Conservation (phyloP, 495 filamentous ascomycete species). For the Aspergillus diversus region DNA sequence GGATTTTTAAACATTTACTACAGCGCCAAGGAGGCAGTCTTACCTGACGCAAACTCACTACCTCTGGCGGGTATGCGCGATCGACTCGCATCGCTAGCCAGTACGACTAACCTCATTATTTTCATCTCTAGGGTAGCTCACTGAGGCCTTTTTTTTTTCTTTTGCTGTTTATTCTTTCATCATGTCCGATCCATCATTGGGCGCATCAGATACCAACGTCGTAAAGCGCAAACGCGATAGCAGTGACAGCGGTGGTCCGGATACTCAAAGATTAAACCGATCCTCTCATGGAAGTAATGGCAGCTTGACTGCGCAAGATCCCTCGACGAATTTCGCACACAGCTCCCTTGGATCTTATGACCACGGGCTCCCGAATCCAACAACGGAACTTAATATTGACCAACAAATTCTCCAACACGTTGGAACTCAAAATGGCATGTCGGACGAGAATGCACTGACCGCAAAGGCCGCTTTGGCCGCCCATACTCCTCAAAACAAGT, state of each 20-base stretch:
- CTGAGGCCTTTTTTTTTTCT: background rate
- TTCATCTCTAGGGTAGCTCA: slow-evolving; percentile 16
- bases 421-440: slow-evolving; percentile 49
- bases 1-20: background rate
- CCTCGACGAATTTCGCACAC: slow-evolving; percentile 46
- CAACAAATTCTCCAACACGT: slow-evolving; percentile 55
- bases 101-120: slow-evolving; percentile 28
- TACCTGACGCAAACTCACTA: background rate
- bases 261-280: slow-evolving; percentile 47
- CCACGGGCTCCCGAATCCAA: slow-evolving; percentile 41
- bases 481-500: slow-evolving; percentile 49
- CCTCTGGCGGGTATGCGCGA: slow-evolving; percentile 10
- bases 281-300: slow-evolving; percentile 52
- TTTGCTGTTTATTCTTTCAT: slow-evolving; percentile 9
- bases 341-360: slow-evolving; percentile 44
- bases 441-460: slow-evolving; percentile 51
- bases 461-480: slow-evolving; percentile 53
- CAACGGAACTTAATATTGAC: slow-evolving; percentile 50
- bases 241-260: slow-evolving; percentile 47
- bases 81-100: background rate
- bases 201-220: slow-evolving; percentile 40
- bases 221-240: slow-evolving; percentile 51
- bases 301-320: slow-evolving; percentile 41
- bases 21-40: background rate
- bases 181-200: slow-evolving; percentile 50